Conservation (phyloP, 257 asterid genomes). For the Voacanga thouarsii region DNA sequence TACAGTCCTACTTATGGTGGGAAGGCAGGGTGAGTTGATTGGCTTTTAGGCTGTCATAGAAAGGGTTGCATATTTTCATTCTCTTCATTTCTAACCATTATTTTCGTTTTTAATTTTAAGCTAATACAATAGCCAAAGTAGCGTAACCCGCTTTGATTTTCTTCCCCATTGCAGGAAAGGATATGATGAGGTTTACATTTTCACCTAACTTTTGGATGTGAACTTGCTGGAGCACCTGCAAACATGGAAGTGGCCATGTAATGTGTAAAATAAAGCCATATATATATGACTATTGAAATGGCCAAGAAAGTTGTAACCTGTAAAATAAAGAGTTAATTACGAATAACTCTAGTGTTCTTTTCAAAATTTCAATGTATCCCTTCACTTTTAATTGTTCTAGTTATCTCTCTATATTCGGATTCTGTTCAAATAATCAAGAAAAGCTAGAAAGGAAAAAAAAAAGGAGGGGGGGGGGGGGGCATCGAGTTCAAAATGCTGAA, state of each 20-base stretch:
- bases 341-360: too few relatives aligned
- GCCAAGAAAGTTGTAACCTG: neutral
- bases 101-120: too few relatives aligned
- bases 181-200: conserved; percentile 88
- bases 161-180: conserved; percentile 58
- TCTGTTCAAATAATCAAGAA: too few relatives aligned
- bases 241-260: neutral
- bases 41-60: neutral
- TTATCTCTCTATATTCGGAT: too few relatives aligned
- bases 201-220: conserved; percentile 32
- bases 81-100: neutral
- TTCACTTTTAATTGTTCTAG: too few relatives aligned
- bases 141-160: conserved; percentile 13
- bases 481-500: too few relatives aligned
- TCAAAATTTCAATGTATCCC: too few relatives aligned
- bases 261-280: neutral
- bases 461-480: too few relatives aligned
- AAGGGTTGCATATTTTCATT: neutral
- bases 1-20: conserved; percentile 83
- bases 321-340: too few relatives aligned
- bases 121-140: neutral
- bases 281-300: neutral
- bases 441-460: too few relatives aligned
- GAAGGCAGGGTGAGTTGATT: conserved; percentile 63
- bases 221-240: conserved; percentile 8